Evolutionary conservation across 306 rosid genomes (phyloP).

Genomic region (Rosa lucieae): DNA sequence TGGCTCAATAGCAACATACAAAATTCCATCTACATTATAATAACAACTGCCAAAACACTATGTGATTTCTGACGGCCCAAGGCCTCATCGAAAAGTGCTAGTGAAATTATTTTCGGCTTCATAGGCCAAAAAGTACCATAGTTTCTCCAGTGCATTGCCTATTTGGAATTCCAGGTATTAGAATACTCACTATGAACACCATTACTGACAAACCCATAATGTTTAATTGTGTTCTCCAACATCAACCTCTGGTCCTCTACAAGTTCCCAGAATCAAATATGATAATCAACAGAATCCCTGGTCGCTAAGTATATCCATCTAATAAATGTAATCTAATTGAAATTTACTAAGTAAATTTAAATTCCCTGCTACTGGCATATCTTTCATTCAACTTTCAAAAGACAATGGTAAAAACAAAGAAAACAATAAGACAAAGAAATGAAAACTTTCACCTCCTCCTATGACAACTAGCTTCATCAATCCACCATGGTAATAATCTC

Average conservation of each 20-base stretch:
- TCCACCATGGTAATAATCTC: constrained; percentile 90
- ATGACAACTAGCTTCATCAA: constrained; percentile 93
- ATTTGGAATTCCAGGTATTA: neutral
- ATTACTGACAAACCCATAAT: neutral
- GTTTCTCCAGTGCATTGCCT: neutral
- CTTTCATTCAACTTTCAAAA: neutral
- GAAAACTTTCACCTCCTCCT: constrained; percentile 82
- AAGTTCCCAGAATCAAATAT: constrained; percentile 7
- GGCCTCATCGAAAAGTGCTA: neutral
- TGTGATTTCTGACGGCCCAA: neutral
- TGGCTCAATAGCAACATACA: neutral
- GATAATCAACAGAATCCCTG: neutral
- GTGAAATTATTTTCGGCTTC: neutral
- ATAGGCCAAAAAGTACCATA: neutral
- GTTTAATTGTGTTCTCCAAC: neutral
- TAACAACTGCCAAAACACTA: neutral
- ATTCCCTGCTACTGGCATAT: neutral
- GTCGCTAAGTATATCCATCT: neutral
- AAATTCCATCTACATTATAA: neutral
- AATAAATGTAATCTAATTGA: neutral
- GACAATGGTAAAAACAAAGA: constrained; percentile 18
- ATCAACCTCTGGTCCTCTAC: neutral
- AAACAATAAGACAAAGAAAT: constrained; percentile 13
- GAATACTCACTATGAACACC: neutral
- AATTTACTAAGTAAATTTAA: neutral